Evolutionary conservation across 768 basidiomycete genomes (phyloP).

Genomic region (Termitomyces titanicus): DNA sequence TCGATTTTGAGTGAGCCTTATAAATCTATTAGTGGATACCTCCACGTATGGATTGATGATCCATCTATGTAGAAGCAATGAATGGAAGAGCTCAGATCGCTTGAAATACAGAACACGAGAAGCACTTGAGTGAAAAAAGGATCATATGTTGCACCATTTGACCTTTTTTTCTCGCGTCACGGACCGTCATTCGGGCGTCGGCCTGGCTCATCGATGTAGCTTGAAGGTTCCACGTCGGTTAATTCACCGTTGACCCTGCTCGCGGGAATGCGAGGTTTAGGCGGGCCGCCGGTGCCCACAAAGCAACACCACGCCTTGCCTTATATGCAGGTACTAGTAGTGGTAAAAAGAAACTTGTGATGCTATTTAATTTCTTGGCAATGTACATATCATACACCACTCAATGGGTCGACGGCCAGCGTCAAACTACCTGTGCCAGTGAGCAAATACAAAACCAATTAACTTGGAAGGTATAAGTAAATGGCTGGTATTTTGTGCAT

Average conservation of each 20-base stretch:
- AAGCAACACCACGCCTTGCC: neutral
- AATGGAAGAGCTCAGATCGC: neutral
- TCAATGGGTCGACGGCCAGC: too few relatives aligned
- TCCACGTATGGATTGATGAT: neutral
- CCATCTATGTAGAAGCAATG: neutral
- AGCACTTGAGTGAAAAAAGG: neutral
- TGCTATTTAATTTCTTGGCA: too few relatives aligned
- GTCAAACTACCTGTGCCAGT: too few relatives aligned
- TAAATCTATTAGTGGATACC: neutral
- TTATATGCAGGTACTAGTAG: too few relatives aligned
- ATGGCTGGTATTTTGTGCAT: too few relatives aligned
- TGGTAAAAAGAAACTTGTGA: too few relatives aligned
- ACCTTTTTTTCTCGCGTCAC: neutral
- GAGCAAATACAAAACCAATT: too few relatives aligned
- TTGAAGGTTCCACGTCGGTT: neutral
- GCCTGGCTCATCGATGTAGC: neutral
- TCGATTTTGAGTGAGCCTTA: neutral
- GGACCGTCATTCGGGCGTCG: neutral
- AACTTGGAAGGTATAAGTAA: too few relatives aligned
- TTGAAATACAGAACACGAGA: neutral
- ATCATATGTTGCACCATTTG: conserved; percentile 12
- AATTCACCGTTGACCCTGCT: neutral
- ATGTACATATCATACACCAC: too few relatives aligned
- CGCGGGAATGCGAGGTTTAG: too few relatives aligned
- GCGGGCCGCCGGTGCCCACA: neutral